These are phyloP conservation scores for Russula sp. DNA, from an alignment of 768 basidiomycete species.

Conservation along the genomic window DNA sequence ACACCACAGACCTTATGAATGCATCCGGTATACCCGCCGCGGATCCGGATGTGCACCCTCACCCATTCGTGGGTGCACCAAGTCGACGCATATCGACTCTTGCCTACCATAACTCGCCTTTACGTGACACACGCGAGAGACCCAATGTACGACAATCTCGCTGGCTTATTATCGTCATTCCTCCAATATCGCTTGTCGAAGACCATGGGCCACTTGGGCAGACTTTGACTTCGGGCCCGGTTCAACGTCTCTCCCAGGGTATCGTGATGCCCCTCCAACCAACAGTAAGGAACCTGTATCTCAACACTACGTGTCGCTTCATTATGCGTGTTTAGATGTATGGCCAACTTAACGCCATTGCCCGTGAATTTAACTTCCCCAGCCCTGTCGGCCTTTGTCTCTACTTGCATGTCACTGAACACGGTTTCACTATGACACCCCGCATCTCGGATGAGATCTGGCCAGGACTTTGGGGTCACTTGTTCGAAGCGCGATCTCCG, in stretches of 20 bases:
- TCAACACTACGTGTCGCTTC: neutral
- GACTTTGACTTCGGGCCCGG: slow-evolving; percentile 50
- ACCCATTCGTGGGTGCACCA: slow-evolving; percentile 21
- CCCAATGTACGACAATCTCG: slow-evolving; percentile 33
- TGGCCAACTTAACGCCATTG: slow-evolving; percentile 69
- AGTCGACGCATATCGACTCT: slow-evolving; percentile 44
- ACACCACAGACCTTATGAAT: slow-evolving; percentile 1
- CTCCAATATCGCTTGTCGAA: slow-evolving; percentile 49
- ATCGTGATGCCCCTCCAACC: slow-evolving; percentile 69
- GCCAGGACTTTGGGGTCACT: slow-evolving; percentile 61
- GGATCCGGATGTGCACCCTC: neutral
- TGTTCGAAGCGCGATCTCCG: slow-evolving; percentile 39
- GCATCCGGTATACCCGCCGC: neutral
- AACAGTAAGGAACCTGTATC: slow-evolving; percentile 40
- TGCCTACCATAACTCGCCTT: slow-evolving; percentile 42
- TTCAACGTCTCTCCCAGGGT: slow-evolving; percentile 56
- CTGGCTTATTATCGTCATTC: slow-evolving; percentile 60
- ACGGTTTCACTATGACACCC: slow-evolving; percentile 50
- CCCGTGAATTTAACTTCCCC: slow-evolving; percentile 75
- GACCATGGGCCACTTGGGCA: slow-evolving; percentile 54
- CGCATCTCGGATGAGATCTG: slow-evolving; percentile 75
- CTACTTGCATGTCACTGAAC: slow-evolving; percentile 61
- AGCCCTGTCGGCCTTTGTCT: slow-evolving; percentile 69
- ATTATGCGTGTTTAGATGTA: slow-evolving; percentile 46
- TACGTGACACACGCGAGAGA: slow-evolving; percentile 39